These are phyloP conservation scores for Salix udensis DNA, from an alignment of 345 rosid genomes.

Conservation along the genomic window DNA sequence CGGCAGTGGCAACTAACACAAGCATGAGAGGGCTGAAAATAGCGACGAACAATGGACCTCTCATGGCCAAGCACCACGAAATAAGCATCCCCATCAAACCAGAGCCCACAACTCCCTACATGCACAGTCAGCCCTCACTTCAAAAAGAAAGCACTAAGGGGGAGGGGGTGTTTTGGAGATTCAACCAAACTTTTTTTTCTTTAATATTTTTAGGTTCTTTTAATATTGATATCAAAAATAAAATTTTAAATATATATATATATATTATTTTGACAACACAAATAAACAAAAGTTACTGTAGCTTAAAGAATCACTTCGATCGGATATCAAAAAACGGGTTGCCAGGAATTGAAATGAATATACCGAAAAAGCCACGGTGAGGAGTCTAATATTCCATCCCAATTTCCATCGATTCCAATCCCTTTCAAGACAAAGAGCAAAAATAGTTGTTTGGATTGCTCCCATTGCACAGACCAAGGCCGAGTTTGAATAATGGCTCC, in stretches of 20 bases:
- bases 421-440: conserved; percentile 27
- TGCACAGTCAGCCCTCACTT: background rate
- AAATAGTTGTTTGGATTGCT: conserved; percentile 22
- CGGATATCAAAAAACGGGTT: background rate
- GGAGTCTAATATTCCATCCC: conserved; percentile 44
- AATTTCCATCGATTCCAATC: conserved; percentile 40
- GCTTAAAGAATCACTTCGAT: too few relatives aligned
- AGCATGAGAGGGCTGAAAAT: conserved; percentile 27
- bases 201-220: too few relatives aligned
- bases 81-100: conserved; percentile 9
- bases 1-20: conserved; percentile 17
- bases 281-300: background rate
- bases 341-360: background rate
- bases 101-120: conserved; percentile 25
- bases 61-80: conserved; percentile 13
- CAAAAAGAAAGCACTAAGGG: too few relatives aligned
- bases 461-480: conserved; percentile 43
- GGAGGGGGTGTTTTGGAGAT: too few relatives aligned
- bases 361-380: conserved; percentile 37
- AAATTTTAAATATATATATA: too few relatives aligned
- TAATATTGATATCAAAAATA: too few relatives aligned
- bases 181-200: too few relatives aligned
- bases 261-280: too few relatives aligned
- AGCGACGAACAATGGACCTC: conserved; percentile 33
- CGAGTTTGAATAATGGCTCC: conserved; percentile 38